A percentile compares a stretch with the other conserved stretches of the same genome.
Evolutionary conservation across 768 basidiomycete genomes (phyloP).

Genomic region (Suillus plorans): DNA sequence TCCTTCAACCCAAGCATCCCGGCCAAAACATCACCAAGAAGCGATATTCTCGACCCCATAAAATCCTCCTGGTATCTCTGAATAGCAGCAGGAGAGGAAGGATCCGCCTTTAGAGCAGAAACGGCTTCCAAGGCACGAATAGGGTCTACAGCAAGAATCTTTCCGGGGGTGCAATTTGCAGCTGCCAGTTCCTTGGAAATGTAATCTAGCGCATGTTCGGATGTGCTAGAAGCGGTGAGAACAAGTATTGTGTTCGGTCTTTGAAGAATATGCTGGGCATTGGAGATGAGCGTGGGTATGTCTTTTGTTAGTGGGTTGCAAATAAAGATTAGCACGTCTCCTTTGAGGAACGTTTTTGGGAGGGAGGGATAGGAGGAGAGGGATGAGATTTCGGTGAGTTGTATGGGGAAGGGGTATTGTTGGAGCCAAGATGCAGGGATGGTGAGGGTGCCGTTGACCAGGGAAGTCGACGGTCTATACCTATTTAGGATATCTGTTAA

Average conservation of each 20-base stretch:
- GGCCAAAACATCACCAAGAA: conserved; percentile 41
- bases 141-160: conserved; percentile 55
- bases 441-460: conserved; percentile 27
- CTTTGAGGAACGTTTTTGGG: conserved; percentile 30
- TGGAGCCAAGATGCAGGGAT: conserved; percentile 56
- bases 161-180: conserved; percentile 26
- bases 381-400: conserved; percentile 42
- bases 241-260: conserved; percentile 47
- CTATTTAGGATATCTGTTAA: conserved; percentile 9
- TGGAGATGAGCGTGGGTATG: conserved; percentile 35
- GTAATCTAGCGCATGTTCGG: conserved; percentile 15
- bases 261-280: conserved; percentile 26
- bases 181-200: conserved; percentile 22
- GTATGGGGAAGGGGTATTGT: conserved; percentile 51
- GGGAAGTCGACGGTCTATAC: conserved; percentile 22
- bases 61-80: conserved; percentile 67
- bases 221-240: conserved; percentile 30
- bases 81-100: conserved; percentile 48
- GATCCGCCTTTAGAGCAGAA: conserved; percentile 43
- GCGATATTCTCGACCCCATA: conserved; percentile 56
- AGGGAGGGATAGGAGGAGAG: conserved; percentile 17
- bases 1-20: conserved; percentile 14
- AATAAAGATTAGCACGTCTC: conserved; percentile 65
- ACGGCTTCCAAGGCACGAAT: conserved; percentile 57
- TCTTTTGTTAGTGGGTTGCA: conserved; percentile 59